These are phyloP conservation scores for Thielaviopsis populi DNA, from an alignment of 2,329 filamentous ascomycete genomes.

Conservation along the genomic window DNA sequence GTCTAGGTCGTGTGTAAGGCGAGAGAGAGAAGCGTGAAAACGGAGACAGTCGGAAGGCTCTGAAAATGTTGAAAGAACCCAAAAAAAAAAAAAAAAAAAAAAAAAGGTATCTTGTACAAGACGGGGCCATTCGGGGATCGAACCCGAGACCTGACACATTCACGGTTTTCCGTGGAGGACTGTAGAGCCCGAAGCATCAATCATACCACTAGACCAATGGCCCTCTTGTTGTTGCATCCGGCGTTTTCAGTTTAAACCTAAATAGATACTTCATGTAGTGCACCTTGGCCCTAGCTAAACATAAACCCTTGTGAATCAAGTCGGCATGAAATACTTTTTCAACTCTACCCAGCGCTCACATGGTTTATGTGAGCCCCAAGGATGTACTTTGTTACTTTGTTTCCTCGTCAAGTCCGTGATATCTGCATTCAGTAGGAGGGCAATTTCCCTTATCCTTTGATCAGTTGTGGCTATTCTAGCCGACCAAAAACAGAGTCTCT, in stretches of 20 bases:
- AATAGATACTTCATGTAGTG: too few species aligned
- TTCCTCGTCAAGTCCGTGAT: too few species aligned
- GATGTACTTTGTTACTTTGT: too few species aligned
- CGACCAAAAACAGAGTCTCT: too few species aligned
- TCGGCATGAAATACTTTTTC: too few species aligned
- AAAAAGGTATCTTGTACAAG: not conserved
- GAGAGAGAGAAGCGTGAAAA: not conserved
- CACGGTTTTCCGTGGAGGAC: constrained; percentile 14
- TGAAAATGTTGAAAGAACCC: too few species aligned
- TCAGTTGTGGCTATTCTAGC: too few species aligned
- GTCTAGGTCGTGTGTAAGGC: not conserved
- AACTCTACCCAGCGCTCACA: too few species aligned
- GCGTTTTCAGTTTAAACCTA: not conserved
- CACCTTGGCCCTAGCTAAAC: not conserved
- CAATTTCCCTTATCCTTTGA: too few species aligned
- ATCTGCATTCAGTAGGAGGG: too few species aligned
- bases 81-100: constrained; percentile 5
- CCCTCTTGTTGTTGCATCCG: not conserved
- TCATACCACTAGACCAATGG: constrained; percentile 17
- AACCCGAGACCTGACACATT: constrained; percentile 17
- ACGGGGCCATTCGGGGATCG: constrained; percentile 16
- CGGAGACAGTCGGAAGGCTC: too few species aligned
- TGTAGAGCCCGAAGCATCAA: constrained; percentile 16
- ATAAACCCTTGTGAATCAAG: not conserved
- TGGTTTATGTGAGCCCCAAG: too few species aligned